These are phyloP conservation scores for Parathielavia appendiculata DNA, from an alignment of 495 filamentous ascomycete genomes.

Conservation along the genomic window DNA sequence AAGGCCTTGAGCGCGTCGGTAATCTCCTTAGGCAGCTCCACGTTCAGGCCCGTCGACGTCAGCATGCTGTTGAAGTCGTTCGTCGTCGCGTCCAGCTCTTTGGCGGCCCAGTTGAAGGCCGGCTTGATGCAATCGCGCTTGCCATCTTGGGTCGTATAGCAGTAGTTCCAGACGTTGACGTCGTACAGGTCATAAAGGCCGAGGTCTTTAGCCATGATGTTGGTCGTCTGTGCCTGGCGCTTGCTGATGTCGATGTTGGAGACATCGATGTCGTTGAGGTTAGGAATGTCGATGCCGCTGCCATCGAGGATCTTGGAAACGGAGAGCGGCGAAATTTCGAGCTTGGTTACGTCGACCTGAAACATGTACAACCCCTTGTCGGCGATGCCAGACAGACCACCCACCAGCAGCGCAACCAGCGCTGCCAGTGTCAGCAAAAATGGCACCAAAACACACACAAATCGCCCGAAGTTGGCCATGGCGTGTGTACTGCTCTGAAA, in stretches of 20 bases:
- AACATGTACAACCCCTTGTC: conserved; percentile 69
- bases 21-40: conserved; percentile 58
- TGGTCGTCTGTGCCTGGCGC: conserved; percentile 24
- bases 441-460: conserved; percentile 75
- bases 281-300: conserved; percentile 12
- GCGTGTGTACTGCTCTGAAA: conserved; percentile 9
- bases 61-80: conserved; percentile 44
- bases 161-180: conserved; percentile 84
- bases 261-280: conserved; percentile 1
- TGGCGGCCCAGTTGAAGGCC: conserved; percentile 73
- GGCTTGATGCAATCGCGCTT: conserved; percentile 53
- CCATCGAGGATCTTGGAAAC: conserved; percentile 22
- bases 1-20: conserved; percentile 64
- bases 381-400: conserved; percentile 66
- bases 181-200: conserved; percentile 72
- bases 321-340: conserved; percentile 37
- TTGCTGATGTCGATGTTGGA: conserved; percentile 10
- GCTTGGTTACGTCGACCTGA: conserved; percentile 53
- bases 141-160: conserved; percentile 48
- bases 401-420: conserved; percentile 66
- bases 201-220: conserved; percentile 50
- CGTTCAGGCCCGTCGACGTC: conserved; percentile 33
- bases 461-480: conserved; percentile 54
- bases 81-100: conserved; percentile 52
- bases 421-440: conserved; percentile 69